Base-by-base conservation (phyloP, 352 stramenopile species). In the Globisporangium paroecandrum region DNA sequence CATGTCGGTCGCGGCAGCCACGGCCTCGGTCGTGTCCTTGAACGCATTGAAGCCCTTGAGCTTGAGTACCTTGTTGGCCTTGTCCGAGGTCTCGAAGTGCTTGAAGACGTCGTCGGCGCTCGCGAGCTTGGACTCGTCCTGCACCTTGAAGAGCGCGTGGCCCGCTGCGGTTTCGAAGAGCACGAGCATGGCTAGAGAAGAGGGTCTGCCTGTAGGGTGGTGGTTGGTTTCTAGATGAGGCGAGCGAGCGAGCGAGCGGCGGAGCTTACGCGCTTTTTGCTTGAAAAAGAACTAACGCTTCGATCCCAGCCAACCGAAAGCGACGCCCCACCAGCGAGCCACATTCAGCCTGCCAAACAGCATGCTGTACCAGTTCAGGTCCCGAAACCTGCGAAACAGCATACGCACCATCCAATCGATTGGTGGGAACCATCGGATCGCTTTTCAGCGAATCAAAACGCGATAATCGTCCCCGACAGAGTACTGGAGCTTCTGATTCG, bases 81-180 rank as follows among this genome's bases (percentile, higher is more conserved):
- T 97, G 63, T 97, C 93, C 1, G 90, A 78, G 32, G 81, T 95
- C 55, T 90, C 74, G 68, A 98, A 98, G 76, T 98, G 82, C 75
- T 98, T 94, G 73, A 83, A 93, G 60, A 98, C 90, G 72, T 97
- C 89, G 57, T 97, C 93, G 57, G 87, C 82, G 66, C 86, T 94
- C 66, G 88, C 80, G 46, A 98, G 60, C 79, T 98, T 98, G 68
- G 87, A 86, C 71, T 98, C 93, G 76, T 98, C 91, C 77, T 97
- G 84, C 69, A 99, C 96, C 89, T 99, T 99, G 75, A 99, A 99
- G 32, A 99, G 87, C 66, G 98, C 98, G 80, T 99, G 99, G 53
- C 98, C 98, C 65, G 96, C 98, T 20, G 98, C 94, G 43, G 98
- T 99, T 81, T 99, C 98, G 74, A 99, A 99, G 41, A 99, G 85